Conservation (phyloP, 768 basidiomycete species). For the Sarcomyxa edulis region DNA sequence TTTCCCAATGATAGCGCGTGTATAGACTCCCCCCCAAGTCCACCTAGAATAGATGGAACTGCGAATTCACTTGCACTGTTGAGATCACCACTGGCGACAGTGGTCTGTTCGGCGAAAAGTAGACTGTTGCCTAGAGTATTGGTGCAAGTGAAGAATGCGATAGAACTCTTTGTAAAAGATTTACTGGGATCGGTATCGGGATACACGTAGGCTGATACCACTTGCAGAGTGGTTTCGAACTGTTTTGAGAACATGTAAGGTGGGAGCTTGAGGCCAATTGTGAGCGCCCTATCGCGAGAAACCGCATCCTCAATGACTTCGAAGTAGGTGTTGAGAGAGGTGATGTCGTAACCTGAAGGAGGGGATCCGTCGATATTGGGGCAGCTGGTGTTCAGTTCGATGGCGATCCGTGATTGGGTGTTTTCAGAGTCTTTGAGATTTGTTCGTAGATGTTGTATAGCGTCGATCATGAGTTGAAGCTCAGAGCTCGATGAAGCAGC, state of each 20-base stretch:
- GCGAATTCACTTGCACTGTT: conserved; percentile 34
- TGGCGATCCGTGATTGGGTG: conserved; percentile 42
- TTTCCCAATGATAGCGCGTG: conserved; percentile 79
- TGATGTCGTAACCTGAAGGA: conserved; percentile 62
- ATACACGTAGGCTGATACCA: conserved; percentile 39
- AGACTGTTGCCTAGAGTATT: conserved; percentile 76
- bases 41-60: conserved; percentile 61
- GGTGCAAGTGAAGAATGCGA: conserved; percentile 75
- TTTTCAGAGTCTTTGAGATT: conserved; percentile 21
- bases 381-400: conserved; percentile 84
- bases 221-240: conserved; percentile 48
- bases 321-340: conserved; percentile 48
- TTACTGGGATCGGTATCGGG: no score
- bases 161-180: conserved; percentile 38
- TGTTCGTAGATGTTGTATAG: conserved; percentile 57
- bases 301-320: conserved; percentile 45
- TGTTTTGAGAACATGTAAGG: conserved; percentile 65
- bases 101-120: conserved; percentile 53
- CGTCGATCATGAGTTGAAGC: conserved; percentile 48
- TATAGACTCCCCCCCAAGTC: conserved; percentile 70
- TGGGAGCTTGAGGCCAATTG: conserved; percentile 75
- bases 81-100: conserved; percentile 6
- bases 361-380: conserved; percentile 67
- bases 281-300: conserved; percentile 45
- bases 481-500: conserved; percentile 52